A percentile compares a stretch with the other conserved stretches of the same genome.
These are phyloP conservation scores for Angomonas desouzai DNA, from an alignment of 208 protist species.

Conservation along the genomic window DNA sequence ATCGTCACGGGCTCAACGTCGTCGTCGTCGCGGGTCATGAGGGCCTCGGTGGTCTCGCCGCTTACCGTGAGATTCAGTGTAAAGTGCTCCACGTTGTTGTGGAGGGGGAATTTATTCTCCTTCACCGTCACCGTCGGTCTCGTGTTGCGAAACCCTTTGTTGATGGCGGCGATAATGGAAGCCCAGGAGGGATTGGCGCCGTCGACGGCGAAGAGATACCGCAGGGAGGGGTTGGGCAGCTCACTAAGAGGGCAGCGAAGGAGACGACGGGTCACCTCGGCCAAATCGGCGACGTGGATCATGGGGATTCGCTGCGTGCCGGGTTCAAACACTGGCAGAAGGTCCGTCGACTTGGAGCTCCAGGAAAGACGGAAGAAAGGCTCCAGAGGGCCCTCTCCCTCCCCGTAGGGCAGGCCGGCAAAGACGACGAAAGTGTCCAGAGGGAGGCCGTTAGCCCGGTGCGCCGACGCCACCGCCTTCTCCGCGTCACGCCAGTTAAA, in stretches of 20 bases:
- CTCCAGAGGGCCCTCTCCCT: constrained; percentile 84
- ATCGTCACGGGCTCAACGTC: constrained; percentile 17
- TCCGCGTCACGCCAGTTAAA: constrained; percentile 90
- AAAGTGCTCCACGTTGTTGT: constrained; percentile 83
- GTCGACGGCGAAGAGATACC: constrained; percentile 91
- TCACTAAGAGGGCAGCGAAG: constrained; percentile 39
- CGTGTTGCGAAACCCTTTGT: constrained; percentile 62
- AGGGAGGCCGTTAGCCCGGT: constrained; percentile 68
- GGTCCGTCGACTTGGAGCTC: constrained; percentile 22
- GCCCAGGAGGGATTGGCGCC: constrained; percentile 60
- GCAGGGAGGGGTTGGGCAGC: constrained; percentile 53
- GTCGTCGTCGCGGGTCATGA: constrained; percentile 67
- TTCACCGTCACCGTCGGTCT: constrained; percentile 25
- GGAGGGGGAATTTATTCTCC: constrained; percentile 48
- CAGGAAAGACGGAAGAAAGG: constrained; percentile 88
- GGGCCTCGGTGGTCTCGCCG: constrained; percentile 49
- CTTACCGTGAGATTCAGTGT: constrained; percentile 85
- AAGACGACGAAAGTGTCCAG: constrained; percentile 90
- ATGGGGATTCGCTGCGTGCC: constrained; percentile 87
- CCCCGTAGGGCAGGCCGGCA: constrained; percentile 87
- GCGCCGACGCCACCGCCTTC: constrained; percentile 77
- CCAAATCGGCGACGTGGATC: constrained; percentile 91
- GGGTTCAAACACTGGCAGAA: constrained; percentile 84
- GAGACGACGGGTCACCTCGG: constrained; percentile 71
- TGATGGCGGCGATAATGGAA: constrained; percentile 69